A percentile compares a stretch with the other conserved stretches of the same genome.
phyloP scores from a whole-genome alignment of 345 rosid genomes.

The Sapria himalayana region DNA sequence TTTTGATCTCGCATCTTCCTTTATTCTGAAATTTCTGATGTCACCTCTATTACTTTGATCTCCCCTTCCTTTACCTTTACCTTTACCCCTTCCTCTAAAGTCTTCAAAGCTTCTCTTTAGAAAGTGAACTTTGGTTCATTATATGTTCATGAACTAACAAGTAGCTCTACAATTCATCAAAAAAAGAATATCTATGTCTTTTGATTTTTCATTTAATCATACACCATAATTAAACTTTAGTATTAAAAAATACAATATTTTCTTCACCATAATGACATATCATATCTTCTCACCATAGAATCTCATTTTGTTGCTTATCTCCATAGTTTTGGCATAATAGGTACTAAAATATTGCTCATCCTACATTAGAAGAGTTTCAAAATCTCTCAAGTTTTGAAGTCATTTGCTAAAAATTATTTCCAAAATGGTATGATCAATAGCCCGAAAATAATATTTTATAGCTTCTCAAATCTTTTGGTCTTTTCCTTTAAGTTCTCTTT shows the following conservation, averaged over 20 bases:
- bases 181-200: not conserved
- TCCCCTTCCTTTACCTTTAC: not conserved
- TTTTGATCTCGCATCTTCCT: not conserved
- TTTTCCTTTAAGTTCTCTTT: not conserved
- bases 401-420: not conserved
- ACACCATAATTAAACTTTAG: not conserved
- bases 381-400: not conserved
- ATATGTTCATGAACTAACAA: not conserved
- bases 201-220: not conserved
- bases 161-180: not conserved
- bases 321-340: not conserved
- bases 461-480: not conserved
- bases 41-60: conserved; percentile 1
- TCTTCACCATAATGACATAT: not conserved
- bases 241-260: not conserved
- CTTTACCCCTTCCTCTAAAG: conserved; percentile 1
- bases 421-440: not conserved
- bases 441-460: not conserved
- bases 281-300: conserved; percentile 1
- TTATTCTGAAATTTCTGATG: not conserved
- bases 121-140: not conserved
- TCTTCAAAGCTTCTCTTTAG: not conserved
- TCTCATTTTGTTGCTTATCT: not conserved
- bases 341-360: not conserved
- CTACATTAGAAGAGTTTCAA: not conserved